phyloP scores from a whole-genome alignment of 129 eudicot species.

The Gnaphalium uliginosum region DNA sequence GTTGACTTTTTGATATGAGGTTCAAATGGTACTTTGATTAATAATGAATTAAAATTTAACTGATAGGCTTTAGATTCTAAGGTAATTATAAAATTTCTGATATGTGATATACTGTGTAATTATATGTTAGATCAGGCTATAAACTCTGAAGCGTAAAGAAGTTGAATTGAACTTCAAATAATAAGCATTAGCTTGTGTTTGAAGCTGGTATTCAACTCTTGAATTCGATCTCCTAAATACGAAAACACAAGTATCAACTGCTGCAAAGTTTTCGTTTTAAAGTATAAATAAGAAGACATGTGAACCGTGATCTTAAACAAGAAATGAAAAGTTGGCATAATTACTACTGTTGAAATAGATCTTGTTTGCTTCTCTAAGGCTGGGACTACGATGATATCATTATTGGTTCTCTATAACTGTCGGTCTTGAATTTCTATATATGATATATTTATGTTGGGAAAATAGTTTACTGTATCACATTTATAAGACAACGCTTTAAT shows the following conservation, averaged over 20 bases:
- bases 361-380: constrained; percentile 11
- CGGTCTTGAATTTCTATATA: not conserved
- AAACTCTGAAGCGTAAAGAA: not conserved
- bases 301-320: not conserved
- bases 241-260: not conserved
- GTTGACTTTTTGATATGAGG: constrained; percentile 2
- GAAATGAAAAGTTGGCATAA: constrained; percentile 11
- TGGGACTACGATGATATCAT: not conserved
- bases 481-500: constrained; percentile 9
- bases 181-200: not conserved
- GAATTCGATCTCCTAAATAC: not conserved
- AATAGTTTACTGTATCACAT: not conserved
- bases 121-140: not conserved
- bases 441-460: not conserved
- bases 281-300: not conserved
- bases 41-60: not conserved
- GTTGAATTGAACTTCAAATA: not conserved
- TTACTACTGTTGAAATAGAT: not conserved
- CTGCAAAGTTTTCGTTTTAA: constrained; percentile 7
- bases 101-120: constrained; percentile 3
- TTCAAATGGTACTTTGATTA: constrained; percentile 2
- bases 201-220: not conserved
- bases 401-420: not conserved
- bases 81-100: not conserved
- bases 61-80: constrained; percentile 12